Base-by-base conservation (phyloP, 2,329 filamentous ascomycete genomes). In the Aspergillus ruber region DNA sequence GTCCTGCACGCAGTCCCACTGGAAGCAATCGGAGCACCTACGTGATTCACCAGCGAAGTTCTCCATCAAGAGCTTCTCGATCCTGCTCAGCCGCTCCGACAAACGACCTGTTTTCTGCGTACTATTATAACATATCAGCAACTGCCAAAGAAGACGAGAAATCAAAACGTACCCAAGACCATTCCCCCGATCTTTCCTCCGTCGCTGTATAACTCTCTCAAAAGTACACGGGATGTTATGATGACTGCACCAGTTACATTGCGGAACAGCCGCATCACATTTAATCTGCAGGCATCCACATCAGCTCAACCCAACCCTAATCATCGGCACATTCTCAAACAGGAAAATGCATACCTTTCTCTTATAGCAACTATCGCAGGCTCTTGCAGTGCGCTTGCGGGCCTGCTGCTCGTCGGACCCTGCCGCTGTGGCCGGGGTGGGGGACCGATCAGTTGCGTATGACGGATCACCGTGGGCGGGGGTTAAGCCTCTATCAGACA, bases 211-310 rank as follows among this genome's bases (percentile, higher is more conserved):
- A 8, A 56, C 55, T 48, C 67, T 51, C 23, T 63, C 65, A 55
- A 76, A 78, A 6, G 73, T 77, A 58, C 76, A 79, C 15, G 66
- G 56, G 17, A 74, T 63, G 46, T 67, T 60, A 52, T 77, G 75
- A 56, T 77, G 73, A 43, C 63, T 66, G 55, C 75, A 78, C 74
- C 74, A 78, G 56, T 78, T 73, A 60, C 75, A 78, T 43, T 67
- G 63, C 3, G 71, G 69, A 8, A 64, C 50, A 13, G 64, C 64
- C 2, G 64, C 65, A 54, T 75, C 75, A 51, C 76, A 79, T 65
- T 77, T 75, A 50, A 78, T 78, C 74, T 76, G 38, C 12, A 41
- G 10, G 9, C 2, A 9, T 38, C 27, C 33, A 10, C 44, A 36
- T 50, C 23, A 52, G 52, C 17, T 38, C 23, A 4, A 35, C 13